phyloP scores from a whole-genome alignment of 1,284 basidiomycete species.

The Tylopilus sp. region DNA sequence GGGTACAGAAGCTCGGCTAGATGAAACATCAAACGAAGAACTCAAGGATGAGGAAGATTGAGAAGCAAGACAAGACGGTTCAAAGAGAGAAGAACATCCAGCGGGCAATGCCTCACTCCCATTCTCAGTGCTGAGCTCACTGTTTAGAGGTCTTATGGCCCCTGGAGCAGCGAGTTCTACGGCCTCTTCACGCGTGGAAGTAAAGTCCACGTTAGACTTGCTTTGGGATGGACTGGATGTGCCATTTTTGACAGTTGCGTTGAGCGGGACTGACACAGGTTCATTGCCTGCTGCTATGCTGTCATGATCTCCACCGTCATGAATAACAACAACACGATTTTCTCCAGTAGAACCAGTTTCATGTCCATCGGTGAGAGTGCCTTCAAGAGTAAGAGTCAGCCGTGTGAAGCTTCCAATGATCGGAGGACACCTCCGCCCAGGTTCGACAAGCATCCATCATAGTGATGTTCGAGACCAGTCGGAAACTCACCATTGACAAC shows the following conservation, averaged over 20 bases:
- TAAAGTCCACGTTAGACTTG: conserved; percentile 13
- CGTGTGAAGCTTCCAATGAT: conserved; percentile 21
- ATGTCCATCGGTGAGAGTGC: conserved; percentile 27
- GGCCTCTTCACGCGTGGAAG: conserved; percentile 19
- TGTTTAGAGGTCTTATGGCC: conserved; percentile 13
- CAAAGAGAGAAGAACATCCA: conserved; percentile 28
- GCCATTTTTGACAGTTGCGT: conserved; percentile 8
- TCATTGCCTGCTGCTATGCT: conserved; percentile 10
- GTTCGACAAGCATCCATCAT: conserved; percentile 33
- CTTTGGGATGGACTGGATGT: conserved; percentile 11
- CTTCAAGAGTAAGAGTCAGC: conserved; percentile 30
- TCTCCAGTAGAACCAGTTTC: conserved; percentile 19
- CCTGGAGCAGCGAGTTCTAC: conserved; percentile 6
- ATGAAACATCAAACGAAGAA: conserved; percentile 41
- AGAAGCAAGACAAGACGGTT: conserved; percentile 28
- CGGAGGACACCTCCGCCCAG: conserved; percentile 29
- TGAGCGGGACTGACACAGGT: conserved; percentile 13
- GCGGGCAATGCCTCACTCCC: conserved; percentile 25
- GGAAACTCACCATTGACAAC: conserved; percentile 47
- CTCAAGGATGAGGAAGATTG: conserved; percentile 36
- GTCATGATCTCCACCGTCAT: conserved; percentile 11
- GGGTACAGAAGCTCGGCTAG: conserved; percentile 38
- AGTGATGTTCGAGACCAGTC: conserved; percentile 33
- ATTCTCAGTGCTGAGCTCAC: conserved; percentile 19
- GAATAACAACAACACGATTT: conserved; percentile 14